These are phyloP conservation scores for Lobosporangium transversale DNA, from an alignment of 192 early-diverging fungal genomes.

Conservation along the genomic window DNA sequence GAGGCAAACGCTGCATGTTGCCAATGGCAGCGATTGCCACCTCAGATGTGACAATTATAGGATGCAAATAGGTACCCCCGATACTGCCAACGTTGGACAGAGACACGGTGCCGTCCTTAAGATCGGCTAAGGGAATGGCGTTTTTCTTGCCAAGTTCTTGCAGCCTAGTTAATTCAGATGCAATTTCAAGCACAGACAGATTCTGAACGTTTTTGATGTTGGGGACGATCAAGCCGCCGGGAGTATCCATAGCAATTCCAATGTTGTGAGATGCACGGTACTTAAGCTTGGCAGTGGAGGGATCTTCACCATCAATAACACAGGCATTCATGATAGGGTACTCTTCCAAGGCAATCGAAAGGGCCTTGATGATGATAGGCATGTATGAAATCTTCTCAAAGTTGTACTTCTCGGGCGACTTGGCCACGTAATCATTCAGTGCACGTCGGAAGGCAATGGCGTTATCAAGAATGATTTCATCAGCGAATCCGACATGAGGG, in stretches of 20 bases:
- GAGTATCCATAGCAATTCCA: constrained; percentile 98
- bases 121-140: constrained; percentile 69
- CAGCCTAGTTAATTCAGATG: constrained; percentile 82
- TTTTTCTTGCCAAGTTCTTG: constrained; percentile 70
- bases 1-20: constrained; percentile 81
- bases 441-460: constrained; percentile 67
- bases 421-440: constrained; percentile 73
- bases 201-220: constrained; percentile 92
- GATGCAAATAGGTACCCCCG: constrained; percentile 89
- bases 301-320: constrained; percentile 60
- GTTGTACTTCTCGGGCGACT: constrained; percentile 55
- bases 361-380: constrained; percentile 95
- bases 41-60: constrained; percentile 87
- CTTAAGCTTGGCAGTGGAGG: constrained; percentile 64
- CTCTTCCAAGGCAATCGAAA: constrained; percentile 80
- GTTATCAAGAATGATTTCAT: constrained; percentile 85
- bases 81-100: constrained; percentile 96
- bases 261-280: constrained; percentile 90
- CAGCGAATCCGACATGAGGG: constrained; percentile 95
- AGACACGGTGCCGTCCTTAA: constrained; percentile 89
- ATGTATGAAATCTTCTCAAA: constrained; percentile 89
- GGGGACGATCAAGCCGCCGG: constrained; percentile 90
- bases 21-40: constrained; percentile 94
- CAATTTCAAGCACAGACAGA: constrained; percentile 91
- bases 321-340: constrained; percentile 91